Evolutionary conservation across 768 basidiomycete genomes (phyloP), one percentile per base, ranked within the genome.

Genomic region (Strobilomyces confusus): DNA sequence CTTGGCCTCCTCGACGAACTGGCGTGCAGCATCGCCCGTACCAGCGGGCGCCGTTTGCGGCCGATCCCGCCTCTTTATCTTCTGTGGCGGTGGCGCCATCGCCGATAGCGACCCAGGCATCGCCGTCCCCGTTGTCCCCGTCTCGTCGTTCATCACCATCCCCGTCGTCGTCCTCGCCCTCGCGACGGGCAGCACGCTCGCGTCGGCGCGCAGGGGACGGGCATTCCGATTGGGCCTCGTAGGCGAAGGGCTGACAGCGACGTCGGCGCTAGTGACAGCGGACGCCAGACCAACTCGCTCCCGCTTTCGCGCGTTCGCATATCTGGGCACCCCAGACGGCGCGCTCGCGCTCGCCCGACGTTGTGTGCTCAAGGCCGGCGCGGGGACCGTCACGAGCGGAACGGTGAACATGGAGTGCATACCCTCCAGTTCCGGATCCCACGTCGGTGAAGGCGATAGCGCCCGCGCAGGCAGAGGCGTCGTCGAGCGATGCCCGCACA

Each of bases 361-460:
- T 5, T 37, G 19, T 5, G 13, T 9, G 23, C 30, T 47, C 13
- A 47, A 22, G 5, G 49, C 19, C 13, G 63, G 23, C 20, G 43
- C 26, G 22, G 67, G 62, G 0, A 63, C 17, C 20, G 67, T 68
- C 34, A 66, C 41, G n/a, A 68, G 64, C 11, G 67, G 67, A 3
- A 68, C 57, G 0, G 59, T 60, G 20, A 68, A 70, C 67, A 70
- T 68, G 7, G 66, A 69, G 19, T 70, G 64, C 30, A 64, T 45
- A 20, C 44, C 49, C 15, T 2, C 17, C 14, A 7, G 25, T 42
- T 41, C 37, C 9, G 17, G 25, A 2, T 45, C 48, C 4, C 3
- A 12, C 12, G 42, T 37, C 20, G 30, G 20, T n/a, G 44, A 23
- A 19, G 20, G 30, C 12, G 32, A 36, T 2, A n/a, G 11, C 8